A percentile compares a stretch with the other conserved stretches of the same genome.
Conservation (phyloP, 306 rosid species). For the Gynostemma pentaphyllum region DNA sequence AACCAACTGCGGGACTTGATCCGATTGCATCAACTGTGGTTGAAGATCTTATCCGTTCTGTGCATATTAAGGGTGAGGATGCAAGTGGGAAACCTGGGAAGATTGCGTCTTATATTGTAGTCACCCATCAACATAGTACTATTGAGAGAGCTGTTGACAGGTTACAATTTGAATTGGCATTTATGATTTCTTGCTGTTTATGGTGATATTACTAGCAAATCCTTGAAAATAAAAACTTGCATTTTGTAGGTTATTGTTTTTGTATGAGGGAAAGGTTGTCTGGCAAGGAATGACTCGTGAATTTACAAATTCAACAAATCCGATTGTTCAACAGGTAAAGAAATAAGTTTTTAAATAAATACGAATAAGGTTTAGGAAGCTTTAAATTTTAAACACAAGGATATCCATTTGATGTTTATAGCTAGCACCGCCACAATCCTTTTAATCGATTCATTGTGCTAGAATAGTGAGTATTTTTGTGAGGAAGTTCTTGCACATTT, state of each 20-base stretch:
- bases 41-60: slow-evolving; percentile 93
- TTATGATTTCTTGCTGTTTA: not conserved
- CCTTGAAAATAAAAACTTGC: slow-evolving; percentile 12
- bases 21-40: slow-evolving; percentile 99
- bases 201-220: not conserved
- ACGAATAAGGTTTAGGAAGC: not conserved
- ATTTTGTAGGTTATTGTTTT: slow-evolving; percentile 64
- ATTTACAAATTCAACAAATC: slow-evolving; percentile 68
- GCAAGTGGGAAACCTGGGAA: slow-evolving; percentile 60
- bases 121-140: slow-evolving; percentile 98
- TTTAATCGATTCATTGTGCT: not conserved
- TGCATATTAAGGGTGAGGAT: slow-evolving; percentile 71
- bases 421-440: not conserved
- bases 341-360: not conserved
- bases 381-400: not conserved
- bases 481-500: not conserved
- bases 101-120: slow-evolving; percentile 84
- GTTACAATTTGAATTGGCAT: slow-evolving; percentile 19
- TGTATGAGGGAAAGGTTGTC: slow-evolving; percentile 78
- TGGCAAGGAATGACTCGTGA: slow-evolving; percentile 98
- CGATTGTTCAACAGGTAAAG: slow-evolving; percentile 83
- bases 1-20: slow-evolving; percentile 99
- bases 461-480: not conserved
- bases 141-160: slow-evolving; percentile 92
- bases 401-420: not conserved